phyloP scores from a whole-genome alignment of 2,329 filamentous ascomycete genomes.

The Didymella exigua region DNA sequence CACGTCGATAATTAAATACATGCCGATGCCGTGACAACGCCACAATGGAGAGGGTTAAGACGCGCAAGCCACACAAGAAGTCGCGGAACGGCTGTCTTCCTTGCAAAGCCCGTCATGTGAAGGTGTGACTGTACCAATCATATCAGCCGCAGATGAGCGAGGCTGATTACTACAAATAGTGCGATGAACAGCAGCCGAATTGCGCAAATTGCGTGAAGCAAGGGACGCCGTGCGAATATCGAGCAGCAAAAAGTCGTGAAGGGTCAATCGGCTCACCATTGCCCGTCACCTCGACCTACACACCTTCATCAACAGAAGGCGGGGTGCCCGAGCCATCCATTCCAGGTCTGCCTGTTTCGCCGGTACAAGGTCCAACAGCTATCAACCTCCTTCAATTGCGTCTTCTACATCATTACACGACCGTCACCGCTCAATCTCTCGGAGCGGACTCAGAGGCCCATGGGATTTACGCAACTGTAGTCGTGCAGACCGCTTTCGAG shows the following conservation, averaged over 20 bases:
- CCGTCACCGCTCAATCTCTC: conserved; percentile 34
- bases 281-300: conserved; percentile 8
- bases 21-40: conserved; percentile 6
- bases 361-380: conserved; percentile 1
- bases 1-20: conserved; percentile 3
- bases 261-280: conserved; percentile 24
- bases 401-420: conserved; percentile 42
- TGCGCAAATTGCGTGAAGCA: conserved; percentile 43
- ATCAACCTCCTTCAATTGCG: conserved; percentile 35
- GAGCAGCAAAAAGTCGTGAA: conserved; percentile 21
- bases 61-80: conserved; percentile 39
- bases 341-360: not conserved
- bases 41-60: conserved; percentile 34
- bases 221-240: conserved; percentile 37
- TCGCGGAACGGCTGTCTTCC: conserved; percentile 39
- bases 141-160: not conserved
- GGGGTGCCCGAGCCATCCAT: conserved; percentile 7
- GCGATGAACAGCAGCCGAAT: conserved; percentile 40
- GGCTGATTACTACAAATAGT: conserved; percentile 27
- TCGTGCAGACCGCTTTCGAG: conserved; percentile 48
- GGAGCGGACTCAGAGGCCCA: conserved; percentile 24
- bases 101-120: conserved; percentile 39
- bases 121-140: conserved; percentile 23
- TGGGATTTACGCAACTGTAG: conserved; percentile 24
- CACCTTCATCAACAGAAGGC: conserved; percentile 24